Percentiles rank a stretch among this genome's conserved stretches.
Conservation (phyloP, 352 stramenopile species). For the Blastocystis sp. region DNA sequence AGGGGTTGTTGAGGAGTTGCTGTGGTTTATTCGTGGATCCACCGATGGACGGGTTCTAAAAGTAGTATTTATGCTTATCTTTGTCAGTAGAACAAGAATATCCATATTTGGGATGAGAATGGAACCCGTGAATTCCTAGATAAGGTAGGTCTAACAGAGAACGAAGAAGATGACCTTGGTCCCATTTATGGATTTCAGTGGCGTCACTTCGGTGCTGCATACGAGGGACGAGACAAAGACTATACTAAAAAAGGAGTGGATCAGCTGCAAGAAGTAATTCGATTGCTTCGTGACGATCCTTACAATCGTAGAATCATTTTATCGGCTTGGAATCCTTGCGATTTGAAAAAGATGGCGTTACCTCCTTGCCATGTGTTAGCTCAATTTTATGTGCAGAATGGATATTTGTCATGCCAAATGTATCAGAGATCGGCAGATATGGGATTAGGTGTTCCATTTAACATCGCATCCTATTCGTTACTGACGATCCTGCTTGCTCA, state of each 20-base stretch:
- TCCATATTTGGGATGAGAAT: conserved; percentile 99
- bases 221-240: conserved; percentile 92
- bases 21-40: conserved; percentile 88
- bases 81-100: conserved; percentile 78
- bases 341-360: conserved; percentile 91
- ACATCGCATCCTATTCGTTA: conserved; percentile 97
- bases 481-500: conserved; percentile 91
- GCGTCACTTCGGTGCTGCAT: conserved; percentile 97
- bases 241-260: conserved; percentile 95
- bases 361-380: conserved; percentile 99
- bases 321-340: conserved; percentile 94
- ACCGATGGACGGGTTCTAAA: conserved; percentile 64
- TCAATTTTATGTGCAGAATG: conserved; percentile 81
- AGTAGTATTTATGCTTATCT: background rate
- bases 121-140: conserved; percentile 87
- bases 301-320: conserved; percentile 94
- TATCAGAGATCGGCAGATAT: conserved; percentile 99
- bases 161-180: conserved; percentile 91
- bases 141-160: conserved; percentile 79
- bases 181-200: conserved; percentile 90
- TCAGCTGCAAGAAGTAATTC: conserved; percentile 91
- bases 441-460: conserved; percentile 98
- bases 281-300: conserved; percentile 92
- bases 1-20: conserved; percentile 93
- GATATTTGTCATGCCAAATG: conserved; percentile 84